Conservation (phyloP, 1,139 yeast genomes). For the Barnettozyma hawaiiensis region DNA sequence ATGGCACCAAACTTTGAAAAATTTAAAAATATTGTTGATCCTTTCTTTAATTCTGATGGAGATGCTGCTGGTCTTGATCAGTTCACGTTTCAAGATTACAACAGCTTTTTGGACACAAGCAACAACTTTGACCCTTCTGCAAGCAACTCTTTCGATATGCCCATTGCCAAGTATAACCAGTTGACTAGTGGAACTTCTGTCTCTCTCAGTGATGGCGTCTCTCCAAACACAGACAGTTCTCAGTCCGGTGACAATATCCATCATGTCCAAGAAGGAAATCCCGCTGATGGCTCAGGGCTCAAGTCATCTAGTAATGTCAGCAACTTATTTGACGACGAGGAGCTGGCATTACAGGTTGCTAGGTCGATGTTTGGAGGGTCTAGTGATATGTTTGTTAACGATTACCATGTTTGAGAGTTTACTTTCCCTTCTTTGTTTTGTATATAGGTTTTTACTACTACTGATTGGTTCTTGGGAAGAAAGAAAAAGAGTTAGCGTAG, state of each 20-base stretch:
- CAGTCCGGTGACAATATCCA: conserved; percentile 1
- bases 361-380: conserved; percentile 25
- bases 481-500: not conserved
- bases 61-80: conserved; percentile 1
- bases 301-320: not conserved
- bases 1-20: conserved; percentile 18
- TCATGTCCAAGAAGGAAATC: not conserved
- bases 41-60: conserved; percentile 15
- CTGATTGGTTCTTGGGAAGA: no score
- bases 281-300: not conserved
- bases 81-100: conserved; percentile 12
- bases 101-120: conserved; percentile 5
- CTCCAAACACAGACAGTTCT: conserved; percentile 15
- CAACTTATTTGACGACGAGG: conserved; percentile 13
- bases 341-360: conserved; percentile 24
- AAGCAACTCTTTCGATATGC: not conserved
- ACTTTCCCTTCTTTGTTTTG: not conserved
- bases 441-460: not conserved
- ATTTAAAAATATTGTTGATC: conserved; percentile 20
- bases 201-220: conserved; percentile 17
- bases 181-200: not conserved
- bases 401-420: not conserved
- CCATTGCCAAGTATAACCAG: not conserved
- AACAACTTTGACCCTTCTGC: not conserved
- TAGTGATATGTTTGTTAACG: conserved; percentile 1